Conservation (phyloP, 495 filamentous ascomycete genomes). For the Neurospora intermedia region DNA sequence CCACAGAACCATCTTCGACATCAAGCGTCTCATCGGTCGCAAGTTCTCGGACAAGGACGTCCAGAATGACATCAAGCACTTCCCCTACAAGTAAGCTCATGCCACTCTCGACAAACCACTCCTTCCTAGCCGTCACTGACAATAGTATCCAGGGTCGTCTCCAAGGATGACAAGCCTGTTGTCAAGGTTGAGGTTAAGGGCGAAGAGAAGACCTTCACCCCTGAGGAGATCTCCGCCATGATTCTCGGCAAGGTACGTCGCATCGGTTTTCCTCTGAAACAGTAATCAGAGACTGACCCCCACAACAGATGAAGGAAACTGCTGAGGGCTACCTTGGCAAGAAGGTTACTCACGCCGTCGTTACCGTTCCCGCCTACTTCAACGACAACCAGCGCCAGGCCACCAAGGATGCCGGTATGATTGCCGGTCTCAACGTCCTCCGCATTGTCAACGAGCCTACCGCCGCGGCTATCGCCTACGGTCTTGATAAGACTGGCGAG, state of each 20-base stretch:
- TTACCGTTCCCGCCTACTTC: constrained; percentile 98
- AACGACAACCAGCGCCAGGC: constrained; percentile 98
- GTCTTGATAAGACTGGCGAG: constrained; percentile 74
- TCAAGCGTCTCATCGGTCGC: constrained; percentile 89
- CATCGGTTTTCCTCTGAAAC: constrained; percentile 3
- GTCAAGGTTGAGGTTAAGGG: constrained; percentile 71
- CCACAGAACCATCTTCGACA: constrained; percentile 75
- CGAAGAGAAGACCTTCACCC: constrained; percentile 64
- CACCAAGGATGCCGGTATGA: constrained; percentile 93
- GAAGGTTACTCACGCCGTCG: constrained; percentile 93
- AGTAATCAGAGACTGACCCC: constrained; percentile 4
- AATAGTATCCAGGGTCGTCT: constrained; percentile 39
- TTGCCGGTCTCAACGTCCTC: constrained; percentile 91
- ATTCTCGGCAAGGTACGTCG: constrained; percentile 54
- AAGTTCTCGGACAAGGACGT: constrained; percentile 81
- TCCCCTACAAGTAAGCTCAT: constrained; percentile 62
- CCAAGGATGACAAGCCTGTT: constrained; percentile 72
- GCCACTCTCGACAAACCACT: not conserved
- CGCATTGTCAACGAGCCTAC: constrained; percentile 96
- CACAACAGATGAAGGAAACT: constrained; percentile 78
- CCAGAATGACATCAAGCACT: constrained; percentile 77
- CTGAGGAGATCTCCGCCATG: constrained; percentile 82
- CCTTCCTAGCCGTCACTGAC: constrained; percentile 4
- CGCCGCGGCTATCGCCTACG: constrained; percentile 79
- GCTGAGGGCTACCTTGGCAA: constrained; percentile 88